Base-by-base conservation (phyloP, 2,329 filamentous ascomycete species). In the Davidsoniella eucalypti region DNA sequence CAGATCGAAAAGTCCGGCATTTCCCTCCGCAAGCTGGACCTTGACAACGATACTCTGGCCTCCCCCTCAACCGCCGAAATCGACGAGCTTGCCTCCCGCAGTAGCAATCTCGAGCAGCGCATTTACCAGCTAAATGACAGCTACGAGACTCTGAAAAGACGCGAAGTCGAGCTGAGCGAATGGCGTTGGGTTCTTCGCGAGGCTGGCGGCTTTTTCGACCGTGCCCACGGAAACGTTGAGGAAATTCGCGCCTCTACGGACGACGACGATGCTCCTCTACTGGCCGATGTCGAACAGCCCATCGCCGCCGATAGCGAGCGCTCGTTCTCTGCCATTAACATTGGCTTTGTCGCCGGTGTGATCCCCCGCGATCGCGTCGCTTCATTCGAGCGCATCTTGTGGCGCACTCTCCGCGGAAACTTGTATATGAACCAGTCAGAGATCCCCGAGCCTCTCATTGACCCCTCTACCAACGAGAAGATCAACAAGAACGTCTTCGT, bases 341-440 rank as follows among this genome's bases (percentile, higher is more conserved):
- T 98, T 63, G 92, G 92, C 8, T 98, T 98, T 60, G 90, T 98
- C 49, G 85, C 92, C 50, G 92, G 92, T 66, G 92, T 96, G 58
- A 96, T 98, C 59, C 78, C 85, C 37, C 80, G 92, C 50, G 90
- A 96, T 61, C 81, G 90, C 47, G 90, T 98, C 54, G 88, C 82
- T 12, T 85, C 90, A 23, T 98, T 98, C 62, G 93, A 98, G 69
- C 83, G 92, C 53, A 98, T 98, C 58, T 73, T 98, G 47, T 98
- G 92, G 92, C 80, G 92, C 60, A 95, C 93, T 0, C 78, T 98
- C 40, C 87, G 92, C 64, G 92, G 92, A 60, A 98, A 98, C 66
- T 71, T 98, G 56, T 98, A 96, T 74, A 98, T 98, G 92, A 98
- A 98, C 68, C 93, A 98, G 71, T 90, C 90, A 39, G 92, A 98